Percentiles rank a stretch among this genome's conserved stretches.
Conservation (phyloP, 2,329 filamentous ascomycete genomes). For the Talaromyces funiculosus region DNA sequence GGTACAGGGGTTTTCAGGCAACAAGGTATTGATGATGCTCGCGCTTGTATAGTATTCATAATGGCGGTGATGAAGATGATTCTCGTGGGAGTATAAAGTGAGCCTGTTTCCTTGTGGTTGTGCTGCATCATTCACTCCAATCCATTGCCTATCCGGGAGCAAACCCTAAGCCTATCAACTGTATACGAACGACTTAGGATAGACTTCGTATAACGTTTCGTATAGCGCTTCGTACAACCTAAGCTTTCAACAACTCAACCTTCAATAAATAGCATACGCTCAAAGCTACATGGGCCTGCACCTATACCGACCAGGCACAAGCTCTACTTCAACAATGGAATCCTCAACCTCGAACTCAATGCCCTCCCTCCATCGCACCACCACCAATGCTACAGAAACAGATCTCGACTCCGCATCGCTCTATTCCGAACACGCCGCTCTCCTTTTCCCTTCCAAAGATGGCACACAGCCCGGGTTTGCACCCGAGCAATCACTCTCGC, state of each 20-base stretch:
- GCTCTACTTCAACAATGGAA: background rate
- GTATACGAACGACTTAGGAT: background rate
- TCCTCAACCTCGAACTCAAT: background rate
- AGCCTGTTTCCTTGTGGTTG: background rate
- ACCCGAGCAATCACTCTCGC: constrained; percentile 15
- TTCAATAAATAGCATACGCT: no score
- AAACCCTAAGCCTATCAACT: background rate
- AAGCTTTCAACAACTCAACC: no score
- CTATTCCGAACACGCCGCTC: constrained; percentile 7
- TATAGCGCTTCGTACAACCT: background rate
- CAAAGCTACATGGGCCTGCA: background rate
- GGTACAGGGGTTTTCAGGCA: constrained; percentile 6
- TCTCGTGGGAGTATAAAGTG: background rate
- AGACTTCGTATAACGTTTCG: background rate
- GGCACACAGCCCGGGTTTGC: constrained; percentile 19
- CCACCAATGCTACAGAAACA: background rate
- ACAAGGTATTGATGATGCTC: background rate
- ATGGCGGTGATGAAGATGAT: background rate
- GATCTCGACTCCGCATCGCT: constrained; percentile 5
- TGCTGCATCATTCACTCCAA: background rate
- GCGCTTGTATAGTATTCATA: background rate
- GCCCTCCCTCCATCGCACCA: background rate
- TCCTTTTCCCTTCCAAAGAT: constrained; percentile 16
- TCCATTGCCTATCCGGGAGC: background rate
- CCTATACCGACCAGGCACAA: background rate